Percentiles rank a stretch among this genome's conserved stretches.
Evolutionary conservation across 768 basidiomycete species (phyloP).

Genomic region (Mycena polygramma): DNA sequence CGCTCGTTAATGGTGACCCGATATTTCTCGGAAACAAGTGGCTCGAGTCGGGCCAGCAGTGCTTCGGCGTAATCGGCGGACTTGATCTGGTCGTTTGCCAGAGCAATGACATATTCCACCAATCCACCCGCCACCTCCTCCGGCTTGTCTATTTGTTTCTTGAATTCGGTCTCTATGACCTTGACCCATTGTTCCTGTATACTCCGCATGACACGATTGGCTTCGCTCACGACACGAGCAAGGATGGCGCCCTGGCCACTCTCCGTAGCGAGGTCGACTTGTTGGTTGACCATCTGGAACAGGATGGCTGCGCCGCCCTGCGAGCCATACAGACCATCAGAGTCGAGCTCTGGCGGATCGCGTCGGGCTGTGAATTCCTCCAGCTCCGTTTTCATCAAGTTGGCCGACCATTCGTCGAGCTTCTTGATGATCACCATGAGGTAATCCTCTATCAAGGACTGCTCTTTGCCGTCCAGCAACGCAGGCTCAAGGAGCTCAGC

Average conservation of each 20-base stretch:
- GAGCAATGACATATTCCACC: slow-evolving; percentile 95
- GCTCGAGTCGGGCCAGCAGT: slow-evolving; percentile 86
- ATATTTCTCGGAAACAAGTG: slow-evolving; percentile 95
- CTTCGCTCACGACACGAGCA: slow-evolving; percentile 89
- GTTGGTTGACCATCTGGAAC: slow-evolving; percentile 99
- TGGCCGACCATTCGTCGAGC: slow-evolving; percentile 96
- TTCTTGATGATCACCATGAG: slow-evolving; percentile 93
- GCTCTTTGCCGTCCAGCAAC: slow-evolving; percentile 95
- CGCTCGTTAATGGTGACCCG: slow-evolving; percentile 83
- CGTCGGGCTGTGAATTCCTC: slow-evolving; percentile 86
- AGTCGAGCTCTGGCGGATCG: slow-evolving; percentile 90
- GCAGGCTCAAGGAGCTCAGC: slow-evolving; percentile 88
- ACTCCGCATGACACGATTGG: slow-evolving; percentile 88
- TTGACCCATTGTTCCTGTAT: slow-evolving; percentile 92
- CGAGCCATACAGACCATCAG: slow-evolving; percentile 90
- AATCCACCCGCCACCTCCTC: slow-evolving; percentile 90
- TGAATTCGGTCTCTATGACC: slow-evolving; percentile 85
- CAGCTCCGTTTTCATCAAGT: slow-evolving; percentile 93
- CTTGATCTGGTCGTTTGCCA: slow-evolving; percentile 98
- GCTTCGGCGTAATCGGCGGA: slow-evolving; percentile 94
- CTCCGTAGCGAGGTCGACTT: slow-evolving; percentile 94
- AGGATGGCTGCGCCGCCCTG: slow-evolving; percentile 94
- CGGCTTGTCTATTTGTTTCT: slow-evolving; percentile 88
- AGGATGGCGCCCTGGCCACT: slow-evolving; percentile 96
- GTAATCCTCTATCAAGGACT: slow-evolving; percentile 94